These are phyloP conservation scores for Heliosperma pusillum DNA, from an alignment of 148 eudicot genomes.

Conservation along the genomic window DNA sequence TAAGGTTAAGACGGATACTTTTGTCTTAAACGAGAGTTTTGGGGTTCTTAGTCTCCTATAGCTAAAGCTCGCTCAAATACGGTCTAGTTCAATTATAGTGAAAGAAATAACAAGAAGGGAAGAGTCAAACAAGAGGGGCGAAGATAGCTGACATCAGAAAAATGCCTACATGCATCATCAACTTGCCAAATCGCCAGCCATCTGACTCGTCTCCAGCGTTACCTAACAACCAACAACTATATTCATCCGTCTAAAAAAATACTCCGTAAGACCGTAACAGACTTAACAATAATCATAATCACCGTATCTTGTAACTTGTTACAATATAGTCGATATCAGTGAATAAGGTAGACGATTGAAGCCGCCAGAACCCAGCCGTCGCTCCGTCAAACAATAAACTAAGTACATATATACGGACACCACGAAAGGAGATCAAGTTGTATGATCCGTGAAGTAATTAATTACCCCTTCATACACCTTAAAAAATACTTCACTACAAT, in stretches of 20 bases:
- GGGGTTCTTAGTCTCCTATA: too few relatives aligned
- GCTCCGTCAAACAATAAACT: background rate
- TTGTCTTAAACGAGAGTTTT: too few relatives aligned
- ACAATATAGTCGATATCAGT: background rate
- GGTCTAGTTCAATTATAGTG: background rate
- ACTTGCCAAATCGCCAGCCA: background rate
- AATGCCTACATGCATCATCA: background rate
- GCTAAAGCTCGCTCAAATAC: too few relatives aligned
- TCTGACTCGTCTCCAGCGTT: background rate
- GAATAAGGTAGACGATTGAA: background rate
- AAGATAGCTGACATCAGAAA: slow-evolving; percentile 1
- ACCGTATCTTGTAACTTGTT: background rate
- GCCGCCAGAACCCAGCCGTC: background rate
- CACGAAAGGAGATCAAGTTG: background rate
- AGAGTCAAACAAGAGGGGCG: background rate
- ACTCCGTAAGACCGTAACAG: too few relatives aligned
- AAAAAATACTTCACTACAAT: background rate
- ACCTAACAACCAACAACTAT: background rate
- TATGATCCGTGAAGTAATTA: background rate
- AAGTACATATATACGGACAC: background rate
- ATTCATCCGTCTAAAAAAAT: too few relatives aligned
- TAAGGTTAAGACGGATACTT: too few relatives aligned
- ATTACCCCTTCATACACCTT: background rate
- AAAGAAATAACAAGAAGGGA: background rate
- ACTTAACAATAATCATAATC: too few relatives aligned